Base-by-base conservation (phyloP, 345 rosid genomes). In the Rhodamnia rubescens region DNA sequence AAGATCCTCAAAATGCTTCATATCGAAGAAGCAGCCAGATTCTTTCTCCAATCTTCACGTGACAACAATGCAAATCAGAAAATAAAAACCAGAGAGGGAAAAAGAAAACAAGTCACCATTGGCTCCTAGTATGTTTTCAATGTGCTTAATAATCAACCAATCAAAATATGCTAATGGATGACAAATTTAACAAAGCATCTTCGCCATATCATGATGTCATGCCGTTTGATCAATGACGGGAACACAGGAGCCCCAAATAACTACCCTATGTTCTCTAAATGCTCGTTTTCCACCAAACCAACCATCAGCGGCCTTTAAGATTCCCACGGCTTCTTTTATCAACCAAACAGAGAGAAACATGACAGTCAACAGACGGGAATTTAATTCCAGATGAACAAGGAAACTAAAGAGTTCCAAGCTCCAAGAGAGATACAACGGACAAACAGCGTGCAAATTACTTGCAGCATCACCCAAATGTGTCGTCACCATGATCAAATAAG, bases 11-110 rank as follows among this genome's bases (percentile, higher is more conserved):
- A 95, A 89, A 89, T 91, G 92, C 85, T 87, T 88, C 86, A 90
- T 85, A 88, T 87, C 89, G 89, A 95, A 95, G 94, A 90, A 93
- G 87, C 92, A 85, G 83, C 95, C 92, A 74, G 94, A 85, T 90
- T 95, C 95, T 89, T 89, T 90, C 88, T 93, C 95, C 90, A 94
- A 90, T 85, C 98, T 93, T 92, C 74, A 80, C 29, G 49, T 14
- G 14, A 87, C 83, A 83, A 69, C 74, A 88, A 47, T 82, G 81
- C 53, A 85, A 83, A 83, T 82, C 84, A 86, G 56, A 64, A 86
- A 84, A 36, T 56, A 84, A 86, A 74, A 74, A 74, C 54, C 83
- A 49, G n/a, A 27, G 55, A 20, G 58, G 47, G 10, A 82, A n/a
- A 82, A 53, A 18, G 49, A 53, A 53, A 32, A 22, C 27, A 53